phyloP scores from a whole-genome alignment of 371 early-diverging fungal genomes.

The Coemansia sp. region DNA sequence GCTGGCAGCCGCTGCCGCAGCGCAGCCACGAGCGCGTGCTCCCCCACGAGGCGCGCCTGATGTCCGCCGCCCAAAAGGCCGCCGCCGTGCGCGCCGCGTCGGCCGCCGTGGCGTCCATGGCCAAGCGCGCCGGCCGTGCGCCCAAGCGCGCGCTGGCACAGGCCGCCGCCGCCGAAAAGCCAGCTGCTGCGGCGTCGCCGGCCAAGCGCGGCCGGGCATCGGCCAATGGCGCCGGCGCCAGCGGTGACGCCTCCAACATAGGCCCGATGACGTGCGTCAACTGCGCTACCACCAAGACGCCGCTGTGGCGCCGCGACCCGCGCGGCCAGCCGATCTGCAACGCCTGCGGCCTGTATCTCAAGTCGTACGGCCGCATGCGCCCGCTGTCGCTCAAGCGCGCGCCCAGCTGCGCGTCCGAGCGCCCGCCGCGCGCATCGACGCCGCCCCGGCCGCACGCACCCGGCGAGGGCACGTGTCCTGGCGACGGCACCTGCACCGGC shows the following conservation, averaged over 20 bases:
- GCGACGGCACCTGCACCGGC: constrained; percentile 77
- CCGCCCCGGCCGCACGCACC: background rate
- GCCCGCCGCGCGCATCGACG: constrained; percentile 16
- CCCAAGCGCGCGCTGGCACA: constrained; percentile 22
- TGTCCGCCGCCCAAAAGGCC: constrained; percentile 44
- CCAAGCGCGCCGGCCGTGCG: constrained; percentile 25
- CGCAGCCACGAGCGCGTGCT: constrained; percentile 33
- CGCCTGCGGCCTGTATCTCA: constrained; percentile 85
- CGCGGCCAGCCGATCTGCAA: constrained; percentile 85
- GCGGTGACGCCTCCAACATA: constrained; percentile 6
- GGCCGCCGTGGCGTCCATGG: constrained; percentile 23
- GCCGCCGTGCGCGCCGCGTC: constrained; percentile 42
- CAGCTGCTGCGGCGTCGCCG: constrained; percentile 1
- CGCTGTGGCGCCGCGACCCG: constrained; percentile 83
- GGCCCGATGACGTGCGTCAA: constrained; percentile 64
- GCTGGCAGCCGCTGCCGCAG: constrained; percentile 35
- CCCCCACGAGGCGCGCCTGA: constrained; percentile 29
- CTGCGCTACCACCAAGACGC: constrained; percentile 81
- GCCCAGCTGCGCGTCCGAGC: constrained; percentile 10
- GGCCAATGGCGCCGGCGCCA: background rate
- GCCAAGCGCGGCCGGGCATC: constrained; percentile 26
- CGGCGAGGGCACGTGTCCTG: constrained; percentile 62
- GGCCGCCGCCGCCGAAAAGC: background rate
- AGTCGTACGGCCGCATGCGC: constrained; percentile 77
- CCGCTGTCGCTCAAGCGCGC: constrained; percentile 77